Evolutionary conservation across 257 asterid genomes (phyloP).

Genomic region (Solanum pimpinellifolium): DNA sequence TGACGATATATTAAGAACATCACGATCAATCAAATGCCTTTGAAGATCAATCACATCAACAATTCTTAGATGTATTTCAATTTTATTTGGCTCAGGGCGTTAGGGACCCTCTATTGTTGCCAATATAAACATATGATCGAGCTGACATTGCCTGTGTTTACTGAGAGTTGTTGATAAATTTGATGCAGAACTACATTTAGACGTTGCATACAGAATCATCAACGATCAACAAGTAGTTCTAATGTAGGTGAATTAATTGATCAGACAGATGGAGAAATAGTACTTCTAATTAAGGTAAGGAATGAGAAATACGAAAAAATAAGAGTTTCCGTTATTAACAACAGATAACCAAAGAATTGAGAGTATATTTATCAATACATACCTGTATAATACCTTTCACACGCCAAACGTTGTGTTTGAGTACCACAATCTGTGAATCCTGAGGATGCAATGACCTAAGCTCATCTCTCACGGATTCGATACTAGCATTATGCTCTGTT

Average conservation of each 20-base stretch:
- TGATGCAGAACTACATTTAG: not conserved
- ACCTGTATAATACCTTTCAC: constrained; percentile 97
- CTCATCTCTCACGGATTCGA: constrained; percentile 65
- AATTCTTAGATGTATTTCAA: not conserved
- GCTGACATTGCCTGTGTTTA: not conserved
- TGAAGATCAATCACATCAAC: not conserved
- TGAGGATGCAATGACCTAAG: constrained; percentile 64
- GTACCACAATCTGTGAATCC: constrained; percentile 71
- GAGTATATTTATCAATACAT: not conserved
- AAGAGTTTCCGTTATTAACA: not conserved
- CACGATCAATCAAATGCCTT: not conserved
- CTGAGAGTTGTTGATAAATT: not conserved
- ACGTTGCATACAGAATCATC: not conserved
- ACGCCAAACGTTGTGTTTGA: constrained; percentile 88
- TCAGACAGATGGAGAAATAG: not conserved
- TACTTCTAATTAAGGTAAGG: not conserved
- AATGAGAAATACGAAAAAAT: not conserved
- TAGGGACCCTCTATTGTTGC: not conserved
- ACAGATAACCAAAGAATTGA: not conserved
- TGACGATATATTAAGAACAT: not conserved
- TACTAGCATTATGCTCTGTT: constrained; percentile 74
- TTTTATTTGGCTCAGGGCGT: not conserved
- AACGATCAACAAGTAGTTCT: not conserved
- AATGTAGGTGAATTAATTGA: not conserved
- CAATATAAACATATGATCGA: not conserved